Evolutionary conservation across 176 grass and related monocot species (phyloP).

Genomic region (Metroxylon sagu): DNA sequence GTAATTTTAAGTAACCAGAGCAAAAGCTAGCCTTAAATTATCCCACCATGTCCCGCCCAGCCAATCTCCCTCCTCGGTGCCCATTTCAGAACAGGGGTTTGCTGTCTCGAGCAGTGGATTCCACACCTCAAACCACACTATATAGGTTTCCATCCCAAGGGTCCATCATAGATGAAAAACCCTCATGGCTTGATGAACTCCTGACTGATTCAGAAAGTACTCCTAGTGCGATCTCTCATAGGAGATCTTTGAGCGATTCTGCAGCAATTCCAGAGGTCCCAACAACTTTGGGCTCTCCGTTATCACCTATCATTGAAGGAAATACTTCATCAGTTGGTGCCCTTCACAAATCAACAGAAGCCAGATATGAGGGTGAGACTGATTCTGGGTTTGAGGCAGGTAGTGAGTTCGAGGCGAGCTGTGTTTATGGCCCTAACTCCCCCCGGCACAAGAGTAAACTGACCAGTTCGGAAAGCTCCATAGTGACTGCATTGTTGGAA

Average conservation of each 20-base stretch:
- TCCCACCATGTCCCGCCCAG: constrained; percentile 59
- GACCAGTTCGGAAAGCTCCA: constrained; percentile 65
- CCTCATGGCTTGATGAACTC: constrained; percentile 76
- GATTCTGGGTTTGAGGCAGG: constrained; percentile 39
- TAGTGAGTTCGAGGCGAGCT: constrained; percentile 6
- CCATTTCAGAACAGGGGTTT: constrained; percentile 31
- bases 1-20: no score
- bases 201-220: constrained; percentile 43
- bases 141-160: constrained; percentile 45
- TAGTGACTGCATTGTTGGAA: constrained; percentile 78
- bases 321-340: constrained; percentile 23
- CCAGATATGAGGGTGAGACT: constrained; percentile 18
- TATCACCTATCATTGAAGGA: constrained; percentile 38
- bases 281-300: constrained; percentile 24
- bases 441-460: constrained; percentile 73
- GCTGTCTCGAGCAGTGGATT: constrained; percentile 15
- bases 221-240: constrained; percentile 35
- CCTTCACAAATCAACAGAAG: constrained; percentile 14
- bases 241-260: constrained; percentile 81
- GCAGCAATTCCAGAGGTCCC: constrained; percentile 60
- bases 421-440: constrained; percentile 87
- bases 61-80: constrained; percentile 81
- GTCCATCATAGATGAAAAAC: constrained; percentile 36
- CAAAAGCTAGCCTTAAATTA: constrained; percentile 3
- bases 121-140: constrained; percentile 32